Conservation (phyloP, 305 asterid species). For the Rubia peregrina region DNA sequence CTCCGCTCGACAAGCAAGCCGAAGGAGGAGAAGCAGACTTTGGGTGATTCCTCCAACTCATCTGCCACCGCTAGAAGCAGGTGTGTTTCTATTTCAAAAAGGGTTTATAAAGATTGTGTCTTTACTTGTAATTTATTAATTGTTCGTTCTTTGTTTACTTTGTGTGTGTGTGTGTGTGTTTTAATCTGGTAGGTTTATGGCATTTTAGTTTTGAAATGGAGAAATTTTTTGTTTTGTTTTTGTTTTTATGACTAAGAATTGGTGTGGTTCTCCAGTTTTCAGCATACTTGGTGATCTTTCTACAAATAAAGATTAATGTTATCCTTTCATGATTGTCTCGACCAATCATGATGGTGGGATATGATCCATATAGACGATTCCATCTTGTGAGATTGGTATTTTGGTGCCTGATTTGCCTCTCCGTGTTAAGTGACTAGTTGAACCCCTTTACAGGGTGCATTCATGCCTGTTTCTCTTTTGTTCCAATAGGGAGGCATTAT, state of each 20-base stretch:
- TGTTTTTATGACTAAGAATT: background rate
- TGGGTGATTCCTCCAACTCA: conserved; percentile 45
- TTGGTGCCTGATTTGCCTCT: background rate
- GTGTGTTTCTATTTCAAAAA: conserved; percentile 18
- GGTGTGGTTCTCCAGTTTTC: background rate
- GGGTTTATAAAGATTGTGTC: background rate
- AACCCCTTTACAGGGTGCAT: background rate
- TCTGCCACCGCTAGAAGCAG: conserved; percentile 42
- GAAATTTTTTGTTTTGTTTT: no score
- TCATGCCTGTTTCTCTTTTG: background rate
- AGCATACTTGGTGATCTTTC: background rate
- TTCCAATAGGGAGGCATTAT: background rate
- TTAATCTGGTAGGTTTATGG: background rate
- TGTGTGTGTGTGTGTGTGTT: background rate
- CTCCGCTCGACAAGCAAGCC: conserved; percentile 60
- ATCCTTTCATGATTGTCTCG: no score
- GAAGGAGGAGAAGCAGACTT: conserved; percentile 64
- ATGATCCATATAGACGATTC: background rate
- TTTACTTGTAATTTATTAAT: background rate
- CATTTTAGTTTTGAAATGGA: background rate
- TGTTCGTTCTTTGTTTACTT: background rate
- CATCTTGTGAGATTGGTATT: background rate
- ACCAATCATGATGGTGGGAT: background rate
- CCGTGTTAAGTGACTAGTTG: background rate
- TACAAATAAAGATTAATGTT: no score